These are phyloP conservation scores for Meyerozyma carpophila DNA, from an alignment of 1,139 yeast species.

Conservation along the genomic window DNA sequence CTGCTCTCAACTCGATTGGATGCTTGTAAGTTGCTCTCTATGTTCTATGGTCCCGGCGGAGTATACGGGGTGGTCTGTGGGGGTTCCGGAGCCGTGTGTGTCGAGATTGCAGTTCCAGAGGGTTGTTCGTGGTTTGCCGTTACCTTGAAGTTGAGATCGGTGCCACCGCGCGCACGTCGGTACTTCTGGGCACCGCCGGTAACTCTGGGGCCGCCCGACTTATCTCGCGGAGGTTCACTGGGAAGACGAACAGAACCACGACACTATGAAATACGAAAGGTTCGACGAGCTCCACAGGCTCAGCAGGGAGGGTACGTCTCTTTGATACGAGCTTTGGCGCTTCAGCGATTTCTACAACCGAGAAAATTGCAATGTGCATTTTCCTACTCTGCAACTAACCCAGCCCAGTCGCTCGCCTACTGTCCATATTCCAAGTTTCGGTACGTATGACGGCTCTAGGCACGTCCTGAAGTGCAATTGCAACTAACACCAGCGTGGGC, in stretches of 20 bases:
- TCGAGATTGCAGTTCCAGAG: background rate
- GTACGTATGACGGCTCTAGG: slow-evolving; percentile 20
- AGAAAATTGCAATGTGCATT: background rate
- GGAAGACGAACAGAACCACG: background rate
- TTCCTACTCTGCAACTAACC: slow-evolving; percentile 3
- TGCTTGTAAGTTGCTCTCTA: background rate
- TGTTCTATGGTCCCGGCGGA: background rate
- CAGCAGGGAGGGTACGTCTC: slow-evolving; percentile 28
- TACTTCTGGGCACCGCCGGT: background rate
- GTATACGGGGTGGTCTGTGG: background rate
- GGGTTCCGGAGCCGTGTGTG: background rate
- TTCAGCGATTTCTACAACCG: background rate
- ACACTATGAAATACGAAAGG: slow-evolving; percentile 14
- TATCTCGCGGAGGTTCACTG: background rate
- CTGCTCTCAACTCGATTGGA: background rate
- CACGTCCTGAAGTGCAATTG: slow-evolving; percentile 2
- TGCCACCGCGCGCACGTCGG: slow-evolving; percentile 1
- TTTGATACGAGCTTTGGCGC: no score
- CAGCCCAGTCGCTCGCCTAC: slow-evolving; percentile 55
- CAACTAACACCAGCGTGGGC: slow-evolving; percentile 58
- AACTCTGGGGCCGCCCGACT: background rate
- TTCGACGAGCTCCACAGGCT: slow-evolving; percentile 18
- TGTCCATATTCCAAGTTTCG: slow-evolving; percentile 80
- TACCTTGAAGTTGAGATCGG: background rate
- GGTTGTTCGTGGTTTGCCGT: background rate